Conservation (phyloP, 2,329 filamentous ascomycete genomes). For the Podosphaera xanthii region DNA sequence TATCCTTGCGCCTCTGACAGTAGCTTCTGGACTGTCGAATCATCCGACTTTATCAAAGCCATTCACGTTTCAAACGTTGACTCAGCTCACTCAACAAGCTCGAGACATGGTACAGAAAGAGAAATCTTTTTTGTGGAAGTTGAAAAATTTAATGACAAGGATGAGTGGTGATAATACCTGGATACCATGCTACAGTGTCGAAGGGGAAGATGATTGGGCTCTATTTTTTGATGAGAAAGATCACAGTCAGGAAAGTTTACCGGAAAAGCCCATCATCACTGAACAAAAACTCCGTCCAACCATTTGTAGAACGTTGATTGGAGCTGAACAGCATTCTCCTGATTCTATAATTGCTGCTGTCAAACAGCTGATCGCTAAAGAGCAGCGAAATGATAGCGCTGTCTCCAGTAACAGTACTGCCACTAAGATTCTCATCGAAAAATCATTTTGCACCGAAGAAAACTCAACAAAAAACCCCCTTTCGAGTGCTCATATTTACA, state of each 20-base stretch:
- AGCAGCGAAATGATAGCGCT: neutral
- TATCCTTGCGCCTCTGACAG: constrained; percentile 51
- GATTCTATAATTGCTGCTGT: constrained; percentile 2
- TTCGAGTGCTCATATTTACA: neutral
- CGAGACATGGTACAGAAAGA: constrained; percentile 53
- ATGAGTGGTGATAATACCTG: constrained; percentile 54
- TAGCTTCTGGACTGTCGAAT: constrained; percentile 48
- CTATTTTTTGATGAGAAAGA: constrained; percentile 21
- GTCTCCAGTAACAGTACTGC: neutral
- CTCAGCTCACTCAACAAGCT: constrained; percentile 45
- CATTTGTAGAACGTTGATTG: constrained; percentile 6
- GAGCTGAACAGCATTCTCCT: constrained; percentile 1
- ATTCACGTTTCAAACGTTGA: constrained; percentile 51
- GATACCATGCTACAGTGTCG: constrained; percentile 35
- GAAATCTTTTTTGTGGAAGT: constrained; percentile 46
- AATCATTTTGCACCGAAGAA: neutral
- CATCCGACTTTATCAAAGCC: constrained; percentile 55
- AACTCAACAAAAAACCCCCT: too few relatives aligned
- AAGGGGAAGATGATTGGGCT: constrained; percentile 30
- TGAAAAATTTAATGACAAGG: constrained; percentile 49
- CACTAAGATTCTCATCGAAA: too few relatives aligned
- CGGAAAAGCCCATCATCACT: constrained; percentile 7
- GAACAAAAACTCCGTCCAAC: constrained; percentile 12
- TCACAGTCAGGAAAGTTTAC: constrained; percentile 6
- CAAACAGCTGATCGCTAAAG: constrained; percentile 1